Evolutionary conservation across 1,139 yeast genomes (phyloP).

Genomic region (Kodamaea fungicola): DNA sequence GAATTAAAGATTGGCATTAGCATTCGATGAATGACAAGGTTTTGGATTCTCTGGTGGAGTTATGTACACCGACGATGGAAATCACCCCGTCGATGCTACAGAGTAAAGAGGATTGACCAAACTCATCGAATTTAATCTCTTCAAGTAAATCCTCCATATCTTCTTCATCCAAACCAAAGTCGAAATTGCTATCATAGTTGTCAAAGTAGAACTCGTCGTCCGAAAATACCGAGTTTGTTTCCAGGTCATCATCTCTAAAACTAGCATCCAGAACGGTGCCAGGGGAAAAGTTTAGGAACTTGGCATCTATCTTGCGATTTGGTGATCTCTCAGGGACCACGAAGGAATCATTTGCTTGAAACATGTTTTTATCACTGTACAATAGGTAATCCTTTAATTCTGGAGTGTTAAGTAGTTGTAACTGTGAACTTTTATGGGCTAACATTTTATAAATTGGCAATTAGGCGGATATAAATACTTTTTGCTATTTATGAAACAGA

Average conservation of each 20-base stretch:
- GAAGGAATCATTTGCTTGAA: neutral
- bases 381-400: constrained; percentile 7
- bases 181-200: constrained; percentile 9
- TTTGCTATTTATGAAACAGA: no score
- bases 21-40: constrained; percentile 10
- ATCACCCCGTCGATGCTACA: constrained; percentile 22
- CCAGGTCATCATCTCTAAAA: constrained; percentile 11
- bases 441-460: neutral
- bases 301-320: constrained; percentile 1
- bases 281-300: constrained; percentile 6
- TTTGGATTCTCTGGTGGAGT: constrained; percentile 9
- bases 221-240: constrained; percentile 19
- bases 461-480: no score
- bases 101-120: constrained; percentile 14
- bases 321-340: constrained; percentile 8
- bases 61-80: constrained; percentile 18
- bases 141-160: constrained; percentile 17
- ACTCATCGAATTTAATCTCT: constrained; percentile 18
- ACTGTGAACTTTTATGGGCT: constrained; percentile 1
- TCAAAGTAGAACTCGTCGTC: constrained; percentile 3
- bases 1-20: constrained; percentile 1
- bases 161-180: constrained; percentile 15
- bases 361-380: constrained; percentile 1
- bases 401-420: neutral
- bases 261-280: constrained; percentile 12